A percentile compares a stretch with the other conserved stretches of the same genome.
These are phyloP conservation scores for Saccharomycopsis guyanensis DNA, from an alignment of 805 yeast genomes.

Conservation along the genomic window DNA sequence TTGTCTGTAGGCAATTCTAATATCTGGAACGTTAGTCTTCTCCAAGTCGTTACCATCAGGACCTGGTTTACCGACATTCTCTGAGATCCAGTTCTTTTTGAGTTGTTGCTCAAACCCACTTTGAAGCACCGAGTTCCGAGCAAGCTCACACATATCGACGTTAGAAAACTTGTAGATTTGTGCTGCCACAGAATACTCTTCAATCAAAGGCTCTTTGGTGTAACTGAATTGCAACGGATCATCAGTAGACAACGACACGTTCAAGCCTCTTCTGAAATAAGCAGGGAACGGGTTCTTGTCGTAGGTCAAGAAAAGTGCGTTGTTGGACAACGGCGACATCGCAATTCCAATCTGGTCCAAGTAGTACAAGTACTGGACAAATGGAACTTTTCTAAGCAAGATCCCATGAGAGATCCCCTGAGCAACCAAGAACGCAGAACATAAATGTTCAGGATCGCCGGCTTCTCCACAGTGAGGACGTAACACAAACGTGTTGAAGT, in stretches of 20 bases:
- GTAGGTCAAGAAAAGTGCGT: slow-evolving; percentile 90
- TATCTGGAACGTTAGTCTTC: slow-evolving; percentile 90
- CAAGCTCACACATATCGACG: slow-evolving; percentile 97
- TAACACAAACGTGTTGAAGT: slow-evolving; percentile 83
- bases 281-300: slow-evolving; percentile 94
- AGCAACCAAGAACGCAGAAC: slow-evolving; percentile 79
- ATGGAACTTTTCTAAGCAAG: slow-evolving; percentile 85
- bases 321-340: slow-evolving; percentile 96
- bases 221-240: slow-evolving; percentile 97
- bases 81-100: slow-evolving; percentile 63
- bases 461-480: slow-evolving; percentile 99
- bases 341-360: slow-evolving; percentile 95
- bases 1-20: slow-evolving; percentile 74
- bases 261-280: slow-evolving; percentile 88
- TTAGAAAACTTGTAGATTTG: slow-evolving; percentile 91
- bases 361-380: slow-evolving; percentile 86
- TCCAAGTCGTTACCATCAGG: slow-evolving; percentile 80
- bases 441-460: slow-evolving; percentile 98
- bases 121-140: slow-evolving; percentile 85
- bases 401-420: slow-evolving; percentile 97
- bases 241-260: slow-evolving; percentile 91
- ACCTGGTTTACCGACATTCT: slow-evolving; percentile 29
- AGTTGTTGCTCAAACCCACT: slow-evolving; percentile 87
- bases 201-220: slow-evolving; percentile 94
- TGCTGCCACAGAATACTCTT: slow-evolving; percentile 97